Percentiles rank a stretch among this genome's conserved stretches.
Evolutionary conservation across 2,329 filamentous ascomycete genomes (phyloP).

Genomic region (Raffaelea deltoideospora): DNA sequence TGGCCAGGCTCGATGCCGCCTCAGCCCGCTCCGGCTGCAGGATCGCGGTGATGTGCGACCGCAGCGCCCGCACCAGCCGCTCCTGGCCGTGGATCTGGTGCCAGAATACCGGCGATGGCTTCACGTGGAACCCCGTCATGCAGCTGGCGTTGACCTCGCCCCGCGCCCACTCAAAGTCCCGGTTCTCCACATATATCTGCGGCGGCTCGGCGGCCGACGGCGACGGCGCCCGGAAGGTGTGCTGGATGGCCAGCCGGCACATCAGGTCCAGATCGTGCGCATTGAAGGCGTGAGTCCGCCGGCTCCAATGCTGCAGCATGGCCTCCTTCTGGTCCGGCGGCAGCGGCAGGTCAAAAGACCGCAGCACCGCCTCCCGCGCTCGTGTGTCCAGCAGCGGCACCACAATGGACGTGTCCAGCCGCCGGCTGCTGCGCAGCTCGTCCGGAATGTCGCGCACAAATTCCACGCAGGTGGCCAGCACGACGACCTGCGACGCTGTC

Average conservation of each 20-base stretch:
- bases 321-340: conserved; percentile 31
- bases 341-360: conserved; percentile 35
- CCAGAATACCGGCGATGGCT: conserved; percentile 77
- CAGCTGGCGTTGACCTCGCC: conserved; percentile 61
- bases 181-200: conserved; percentile 15
- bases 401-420: conserved; percentile 53
- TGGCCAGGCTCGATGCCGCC: conserved; percentile 32
- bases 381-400: conserved; percentile 61
- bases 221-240: neutral
- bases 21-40: conserved; percentile 14
- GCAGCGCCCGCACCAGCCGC: conserved; percentile 50
- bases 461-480: conserved; percentile 59
- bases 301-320: conserved; percentile 45
- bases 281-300: conserved; percentile 77
- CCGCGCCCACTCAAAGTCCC: conserved; percentile 52
- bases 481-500: conserved; percentile 46
- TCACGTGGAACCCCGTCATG: conserved; percentile 78
- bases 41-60: conserved; percentile 30
- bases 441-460: conserved; percentile 58
- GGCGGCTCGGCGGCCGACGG: too few relatives aligned
- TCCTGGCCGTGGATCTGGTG: conserved; percentile 76
- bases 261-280: conserved; percentile 41
- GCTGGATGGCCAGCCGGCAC: neutral
- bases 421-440: conserved; percentile 46
- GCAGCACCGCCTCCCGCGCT: conserved; percentile 60